These are phyloP conservation scores for Discostella pseudostelligera DNA, from an alignment of 108 stramenopile genomes.

Conservation along the genomic window DNA sequence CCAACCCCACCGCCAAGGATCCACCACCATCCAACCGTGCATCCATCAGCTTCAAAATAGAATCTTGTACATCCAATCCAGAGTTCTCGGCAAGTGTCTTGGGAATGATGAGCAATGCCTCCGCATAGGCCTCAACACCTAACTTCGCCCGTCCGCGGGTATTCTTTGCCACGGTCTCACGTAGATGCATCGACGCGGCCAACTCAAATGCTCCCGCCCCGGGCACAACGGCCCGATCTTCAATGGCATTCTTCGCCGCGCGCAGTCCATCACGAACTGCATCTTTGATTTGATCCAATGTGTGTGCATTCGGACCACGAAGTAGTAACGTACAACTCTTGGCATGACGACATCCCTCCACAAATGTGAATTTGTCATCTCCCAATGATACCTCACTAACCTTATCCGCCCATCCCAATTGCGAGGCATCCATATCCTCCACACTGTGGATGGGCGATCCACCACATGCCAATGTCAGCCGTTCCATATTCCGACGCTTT, in stretches of 20 bases:
- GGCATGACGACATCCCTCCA: constrained; percentile 92
- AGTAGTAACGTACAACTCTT: constrained; percentile 94
- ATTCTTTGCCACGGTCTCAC: constrained; percentile 51
- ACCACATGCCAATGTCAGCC: constrained; percentile 97
- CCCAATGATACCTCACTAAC: constrained; percentile 95
- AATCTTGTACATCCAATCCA: constrained; percentile 96
- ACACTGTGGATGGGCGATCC: constrained; percentile 92
- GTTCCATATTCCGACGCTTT: constrained; percentile 99
- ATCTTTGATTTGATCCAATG: constrained; percentile 98
- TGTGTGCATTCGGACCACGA: constrained; percentile 97
- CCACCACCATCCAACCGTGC: constrained; percentile 65
- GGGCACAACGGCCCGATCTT: constrained; percentile 93
- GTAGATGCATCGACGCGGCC: constrained; percentile 79
- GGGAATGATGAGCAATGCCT: constrained; percentile 95
- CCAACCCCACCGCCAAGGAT: constrained; percentile 85
- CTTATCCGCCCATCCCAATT: constrained; percentile 93
- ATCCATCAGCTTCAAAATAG: constrained; percentile 87
- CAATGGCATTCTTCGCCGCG: constrained; percentile 95
- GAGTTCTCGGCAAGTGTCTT: constrained; percentile 98
- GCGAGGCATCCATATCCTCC: constrained; percentile 88
- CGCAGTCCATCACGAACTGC: constrained; percentile 97
- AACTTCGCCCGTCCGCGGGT: constrained; percentile 92
- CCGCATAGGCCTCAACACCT: constrained; percentile 96
- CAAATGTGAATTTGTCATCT: constrained; percentile 99
- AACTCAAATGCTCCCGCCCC: constrained; percentile 98